These are phyloP conservation scores for Echium plantagineum DNA, from an alignment of 257 asterid genomes.

Conservation along the genomic window DNA sequence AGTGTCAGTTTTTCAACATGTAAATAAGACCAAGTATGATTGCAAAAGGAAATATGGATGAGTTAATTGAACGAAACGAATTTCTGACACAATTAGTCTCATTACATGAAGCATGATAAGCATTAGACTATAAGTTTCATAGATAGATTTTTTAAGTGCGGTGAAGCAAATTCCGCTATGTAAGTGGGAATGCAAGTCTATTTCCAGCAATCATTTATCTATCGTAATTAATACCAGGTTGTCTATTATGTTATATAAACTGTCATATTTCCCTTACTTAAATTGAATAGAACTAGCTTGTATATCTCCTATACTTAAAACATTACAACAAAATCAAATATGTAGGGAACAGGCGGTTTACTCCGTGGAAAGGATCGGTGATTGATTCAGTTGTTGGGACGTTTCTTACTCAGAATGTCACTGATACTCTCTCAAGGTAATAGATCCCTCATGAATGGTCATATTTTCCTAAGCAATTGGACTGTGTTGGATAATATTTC, in stretches of 20 bases:
- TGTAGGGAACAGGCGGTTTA: conserved; percentile 35
- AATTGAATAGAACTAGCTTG: not conserved
- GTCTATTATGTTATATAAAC: not conserved
- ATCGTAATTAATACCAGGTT: not conserved
- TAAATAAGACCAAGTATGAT: no score
- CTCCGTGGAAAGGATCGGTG: conserved; percentile 53
- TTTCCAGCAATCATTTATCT: not conserved
- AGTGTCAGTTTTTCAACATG: no score
- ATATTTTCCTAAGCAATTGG: not conserved
- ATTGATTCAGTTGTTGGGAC: conserved; percentile 51
- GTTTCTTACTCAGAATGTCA: conserved; percentile 51
- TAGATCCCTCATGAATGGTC: no score
- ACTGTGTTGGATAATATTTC: not conserved
- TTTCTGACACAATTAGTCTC: no score
- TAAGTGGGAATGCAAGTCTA: no score
- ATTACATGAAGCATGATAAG: no score
- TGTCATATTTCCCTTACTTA: not conserved
- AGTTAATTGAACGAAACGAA: no score
- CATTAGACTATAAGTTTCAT: no score
- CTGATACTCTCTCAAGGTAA: conserved; percentile 48
- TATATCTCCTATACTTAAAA: not conserved
- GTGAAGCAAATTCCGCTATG: no score
- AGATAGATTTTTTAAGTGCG: no score
- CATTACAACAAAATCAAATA: not conserved
- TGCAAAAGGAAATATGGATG: no score